Base-by-base conservation (phyloP, 352 stramenopile genomes). In the Thalassiosira exigua region DNA sequence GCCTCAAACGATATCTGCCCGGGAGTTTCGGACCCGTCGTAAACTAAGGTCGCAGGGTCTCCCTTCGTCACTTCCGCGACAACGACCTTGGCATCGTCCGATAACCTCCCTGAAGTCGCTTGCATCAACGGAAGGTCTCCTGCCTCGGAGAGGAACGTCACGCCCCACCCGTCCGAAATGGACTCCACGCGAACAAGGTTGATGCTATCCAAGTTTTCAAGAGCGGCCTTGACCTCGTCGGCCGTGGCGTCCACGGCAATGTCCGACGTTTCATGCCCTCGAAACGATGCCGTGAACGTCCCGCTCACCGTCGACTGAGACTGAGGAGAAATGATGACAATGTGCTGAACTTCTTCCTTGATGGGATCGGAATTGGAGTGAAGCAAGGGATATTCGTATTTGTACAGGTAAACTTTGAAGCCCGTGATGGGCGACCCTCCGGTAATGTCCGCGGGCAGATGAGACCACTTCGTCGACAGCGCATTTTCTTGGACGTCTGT, bases 391-490 rank as follows among this genome's bases (percentile, higher is more conserved):
- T 73, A 69, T 3, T 88, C 69, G 30, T 84, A 84, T 48, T 82
- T 39, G 91, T 98, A 98, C 65, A 96, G 85, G 90, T 97, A 99
- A 11, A 99, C 51, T 48, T 95, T 95, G 89, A 98, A 98, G 0
- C 95, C 96, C 4, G 96, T 94, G 27, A 93, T 78, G 22, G 85
- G 78, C 61, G 82, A 88, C 11, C 88, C 86, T 69, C 86, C 86
- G 53, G 78, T 79, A 44, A 83, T 83, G 11, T 88, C 81, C 44
- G 91, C 89, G 0, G 95, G 91, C 3, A 95, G 90, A 53, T 89
- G 91, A 1, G 91, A 92, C 21, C 94, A 96, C 21, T 88, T 86
- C n/a, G 92, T 91, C 56, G 93, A 74, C 4, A 91, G 67, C 2
- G 61, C 74, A 26, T 67, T 84, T 72, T 91, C 79, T 64, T 85